Evolutionary conservation across 441 rosid species (phyloP), one percentile per base, ranked within the genome.

Genomic region (Jatropha podagrica): DNA sequence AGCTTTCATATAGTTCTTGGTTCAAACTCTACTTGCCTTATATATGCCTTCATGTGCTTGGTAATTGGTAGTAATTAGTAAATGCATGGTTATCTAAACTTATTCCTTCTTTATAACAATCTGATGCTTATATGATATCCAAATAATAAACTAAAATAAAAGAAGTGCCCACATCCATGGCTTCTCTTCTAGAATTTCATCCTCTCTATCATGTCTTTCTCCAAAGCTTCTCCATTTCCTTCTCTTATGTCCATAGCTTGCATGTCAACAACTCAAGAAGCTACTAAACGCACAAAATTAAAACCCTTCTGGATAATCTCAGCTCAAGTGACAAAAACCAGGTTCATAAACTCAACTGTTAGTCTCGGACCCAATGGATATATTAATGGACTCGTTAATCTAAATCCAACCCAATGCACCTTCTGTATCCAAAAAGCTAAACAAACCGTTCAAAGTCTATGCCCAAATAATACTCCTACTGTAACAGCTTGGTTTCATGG

Each of bases 401-500:
- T 62, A 41, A 13, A 41, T 18, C 7, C 65, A 27, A 38, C 32
- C 4, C 20, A 32, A 14, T 62, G 65, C 42, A 32, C n/a, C 0
- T 13, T 62, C 42, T 62, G 42, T n/a, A 20, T 20, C 42, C 38
- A 62, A 4, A 27, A 9, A 12, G 65, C 65, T 37, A 37, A 62
- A 37, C 65, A 62, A 62, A 62, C 65, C 44, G 4, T 62, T 62
- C 65, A 11, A 32, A 62, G 14, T 5, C 41, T 37, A 15, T 62
- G 65, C 42, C 65, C 65, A 37, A 23, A 23, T 23, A 62, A 32
- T 37, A 42, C 65, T 12, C 32, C n/a, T 8, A 13, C n/a, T 14
- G 65, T 17, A 62, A 62, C 65, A 32, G 65, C 42, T 62, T 62
- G 65, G 42, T 62, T 62, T 14, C 42, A 62, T 62, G 65, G 65